A percentile compares a stretch with the other conserved stretches of the same genome.
These are phyloP conservation scores for Rhododendron griersonianum DNA, from an alignment of 148 eudicot species.

Conservation along the genomic window DNA sequence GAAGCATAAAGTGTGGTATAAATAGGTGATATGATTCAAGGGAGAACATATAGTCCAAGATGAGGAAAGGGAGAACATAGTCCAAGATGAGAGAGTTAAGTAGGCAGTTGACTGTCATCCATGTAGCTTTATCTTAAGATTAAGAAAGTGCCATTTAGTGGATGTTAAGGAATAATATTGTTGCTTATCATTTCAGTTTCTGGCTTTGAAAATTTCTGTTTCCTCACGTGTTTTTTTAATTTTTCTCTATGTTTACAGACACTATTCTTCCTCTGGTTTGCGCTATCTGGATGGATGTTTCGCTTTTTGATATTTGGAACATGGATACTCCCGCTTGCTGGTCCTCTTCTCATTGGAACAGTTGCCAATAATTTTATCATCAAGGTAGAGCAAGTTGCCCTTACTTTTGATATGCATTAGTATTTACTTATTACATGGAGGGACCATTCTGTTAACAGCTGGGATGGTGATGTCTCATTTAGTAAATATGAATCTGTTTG, in stretches of 20 bases:
- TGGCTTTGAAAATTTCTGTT: neutral
- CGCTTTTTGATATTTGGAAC: constrained; percentile 69
- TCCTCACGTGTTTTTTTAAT: constrained; percentile 2
- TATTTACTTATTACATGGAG: neutral
- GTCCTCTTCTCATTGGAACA: constrained; percentile 69
- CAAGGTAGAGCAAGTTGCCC: constrained; percentile 48
- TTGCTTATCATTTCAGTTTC: neutral
- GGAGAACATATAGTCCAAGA: neutral
- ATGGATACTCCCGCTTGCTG: constrained; percentile 88
- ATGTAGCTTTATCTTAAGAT: neutral
- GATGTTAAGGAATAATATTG: neutral
- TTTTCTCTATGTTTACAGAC: constrained; percentile 41
- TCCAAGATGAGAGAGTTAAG: neutral
- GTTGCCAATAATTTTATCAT: constrained; percentile 73
- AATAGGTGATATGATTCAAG: neutral
- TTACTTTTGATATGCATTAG: neutral
- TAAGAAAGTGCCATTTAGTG: neutral
- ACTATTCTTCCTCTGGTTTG: constrained; percentile 87
- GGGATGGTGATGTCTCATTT: neutral
- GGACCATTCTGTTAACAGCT: neutral
- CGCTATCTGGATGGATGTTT: constrained; percentile 93
- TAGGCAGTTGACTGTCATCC: neutral
- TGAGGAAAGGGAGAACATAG: neutral
- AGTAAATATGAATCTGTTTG: neutral
- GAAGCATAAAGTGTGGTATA: neutral